Evolutionary conservation across 148 eudicot genomes (phyloP), one percentile per base, ranked within the genome.

Genomic region (Rhododendron simsii): DNA sequence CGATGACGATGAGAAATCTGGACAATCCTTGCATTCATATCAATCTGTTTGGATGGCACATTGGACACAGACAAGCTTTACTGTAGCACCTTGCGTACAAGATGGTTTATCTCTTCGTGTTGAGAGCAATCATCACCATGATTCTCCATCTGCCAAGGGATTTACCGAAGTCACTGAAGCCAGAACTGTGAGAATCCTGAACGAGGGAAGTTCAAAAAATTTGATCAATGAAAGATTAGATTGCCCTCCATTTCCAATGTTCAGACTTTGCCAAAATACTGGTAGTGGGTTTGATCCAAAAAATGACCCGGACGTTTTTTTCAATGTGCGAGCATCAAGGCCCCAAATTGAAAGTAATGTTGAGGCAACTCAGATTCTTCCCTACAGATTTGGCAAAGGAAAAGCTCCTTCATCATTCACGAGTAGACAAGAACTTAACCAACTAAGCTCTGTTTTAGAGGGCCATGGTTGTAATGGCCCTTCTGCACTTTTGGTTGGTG

Each of bases 31-130:
- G 84, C 87, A 89, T 44, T 83, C 91, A 57, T 83, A 65, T 51
- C 93, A 90, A 63, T 88, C 92, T 77, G 86, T 86, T 71, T 93
- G 96, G 96, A 90, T 92, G 92, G 84, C 94, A 69, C 96, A 84
- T 69, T 92, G 94, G 94, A 90, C 86, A 8, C 82, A 80, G 20
- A 86, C 83, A 48, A 89, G 87, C 69, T 81, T 81, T 50, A 90
- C 78, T 78, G 84, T 84, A 53, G 50, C 87, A 44, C 87, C 88
- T 80, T 85, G 45, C 9, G 83, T 65, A 35, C 85, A 85, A 44
- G 87, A 86, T 48, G 84, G 81, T 15, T n/a, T 78, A 28, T 86
- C 89, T 84, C 81, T 12, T 87, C 33, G 18, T 81, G 37, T 61
- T 73, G 82, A 81, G 84, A 76, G 33, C 82, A 73, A 86, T 13